Evolutionary conservation across 2,329 filamentous ascomycete species (phyloP), one percentile per base, ranked within the genome.

Genomic region (Colletotrichum sp.): DNA sequence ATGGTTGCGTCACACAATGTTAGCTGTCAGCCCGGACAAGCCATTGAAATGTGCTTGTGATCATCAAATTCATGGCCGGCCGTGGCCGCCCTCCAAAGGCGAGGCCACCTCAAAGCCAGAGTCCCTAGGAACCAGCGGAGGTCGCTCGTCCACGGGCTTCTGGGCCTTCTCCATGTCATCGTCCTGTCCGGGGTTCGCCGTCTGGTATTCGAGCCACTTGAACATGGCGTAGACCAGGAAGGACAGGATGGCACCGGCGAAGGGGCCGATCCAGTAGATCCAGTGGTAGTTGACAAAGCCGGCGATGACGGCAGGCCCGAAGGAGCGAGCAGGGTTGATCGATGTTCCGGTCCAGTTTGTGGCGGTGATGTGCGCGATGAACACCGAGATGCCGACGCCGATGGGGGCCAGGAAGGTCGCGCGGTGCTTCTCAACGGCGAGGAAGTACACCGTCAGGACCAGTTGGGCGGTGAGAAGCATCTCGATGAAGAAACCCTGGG

Each of bases 401-500:
- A 95, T 85, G 0, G 94, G 94, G 0, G 93, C 94, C 2, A 95
- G 85, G 81, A 89, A 94, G 0, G 93, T 95, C 4, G 91, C 91
- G 66, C 92, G 92, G 82, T 95, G 93, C 85, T 95, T 95, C 82
- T 95, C 93, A 4, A 92, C 91, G 0, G 93, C 93, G 66, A 95
- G 88, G 89, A 95, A 93, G 83, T 92, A 90, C 44, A 94, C 90
- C 3, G 92, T 89, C 71, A 94, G 86, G 13, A 93, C 89, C n/a
- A 94, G 86, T 80, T 93, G 88, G 0, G 91, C 86, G 0, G 92
- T 94, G 52, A 93, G 86, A 78, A 94, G 92, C 86, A 92, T 89
- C 83, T 94, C 93, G 65, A 94, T 89, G 81, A 94, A 93, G 52
- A 94, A 84, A 6, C 92, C 93, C 76, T 91, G 92, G 0, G 86